These are phyloP conservation scores for Pichia exigua DNA, from an alignment of 805 yeast species.

Conservation along the genomic window DNA sequence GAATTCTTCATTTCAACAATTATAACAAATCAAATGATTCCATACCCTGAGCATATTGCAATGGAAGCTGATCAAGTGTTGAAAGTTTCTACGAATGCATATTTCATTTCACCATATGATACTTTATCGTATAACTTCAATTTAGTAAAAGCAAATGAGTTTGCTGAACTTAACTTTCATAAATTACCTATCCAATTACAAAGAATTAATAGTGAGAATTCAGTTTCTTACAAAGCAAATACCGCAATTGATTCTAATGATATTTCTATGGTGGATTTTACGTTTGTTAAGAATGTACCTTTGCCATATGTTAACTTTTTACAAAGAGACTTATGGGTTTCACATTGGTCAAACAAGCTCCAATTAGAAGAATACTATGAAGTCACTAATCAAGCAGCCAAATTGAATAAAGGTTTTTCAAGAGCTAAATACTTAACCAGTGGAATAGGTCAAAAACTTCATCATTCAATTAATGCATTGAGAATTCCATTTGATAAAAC, in stretches of 20 bases:
- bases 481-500: conserved; percentile 46
- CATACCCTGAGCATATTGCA: conserved; percentile 57
- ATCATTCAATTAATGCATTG: conserved; percentile 54
- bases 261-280: conserved; percentile 41
- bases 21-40: conserved; percentile 39
- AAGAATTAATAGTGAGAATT: conserved; percentile 24
- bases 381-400: conserved; percentile 67
- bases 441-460: conserved; percentile 40
- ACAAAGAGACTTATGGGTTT: conserved; percentile 77
- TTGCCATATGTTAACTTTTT: conserved; percentile 51
- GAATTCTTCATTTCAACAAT: conserved; percentile 44
- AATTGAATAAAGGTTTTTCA: conserved; percentile 62
- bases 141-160: conserved; percentile 31
- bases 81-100: conserved; percentile 41
- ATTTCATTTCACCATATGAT: conserved; percentile 53
- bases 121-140: conserved; percentile 41
- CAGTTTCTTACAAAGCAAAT: conserved; percentile 3
- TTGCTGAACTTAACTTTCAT: background rate
- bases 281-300: conserved; percentile 61
- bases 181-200: conserved; percentile 8
- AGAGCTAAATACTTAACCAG: conserved; percentile 70
- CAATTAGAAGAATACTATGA: conserved; percentile 84
- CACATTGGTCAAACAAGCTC: conserved; percentile 68
- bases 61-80: conserved; percentile 58
- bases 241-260: conserved; percentile 37